phyloP scores from a whole-genome alignment of 306 rosid genomes.

The Argentina anserina region DNA sequence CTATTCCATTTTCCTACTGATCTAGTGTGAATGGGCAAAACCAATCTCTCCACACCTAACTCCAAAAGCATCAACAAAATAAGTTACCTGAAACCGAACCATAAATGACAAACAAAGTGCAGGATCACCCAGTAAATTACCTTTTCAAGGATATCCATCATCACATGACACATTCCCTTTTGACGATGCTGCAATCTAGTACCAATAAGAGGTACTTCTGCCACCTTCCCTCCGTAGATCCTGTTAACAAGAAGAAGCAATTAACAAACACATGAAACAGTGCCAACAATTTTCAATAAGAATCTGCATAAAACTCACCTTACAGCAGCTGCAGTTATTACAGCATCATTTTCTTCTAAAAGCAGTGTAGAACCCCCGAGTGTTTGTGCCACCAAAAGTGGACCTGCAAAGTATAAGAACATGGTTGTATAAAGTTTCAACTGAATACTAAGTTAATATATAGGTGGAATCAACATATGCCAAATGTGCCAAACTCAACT shows the following conservation, averaged over 20 bases:
- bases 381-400: slow-evolving; percentile 62
- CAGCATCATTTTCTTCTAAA: slow-evolving; percentile 66
- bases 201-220: slow-evolving; percentile 82
- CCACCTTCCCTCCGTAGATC: slow-evolving; percentile 71
- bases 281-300: not conserved
- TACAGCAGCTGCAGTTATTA: slow-evolving; percentile 69
- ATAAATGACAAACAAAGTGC: not conserved
- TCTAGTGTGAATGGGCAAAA: not conserved
- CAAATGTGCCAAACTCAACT: not conserved
- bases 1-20: not conserved
- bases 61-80: not conserved
- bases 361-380: slow-evolving; percentile 79
- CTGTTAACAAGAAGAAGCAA: slow-evolving; percentile 33
- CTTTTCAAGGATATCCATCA: not conserved
- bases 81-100: not conserved
- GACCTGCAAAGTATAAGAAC: slow-evolving; percentile 47
- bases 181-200: slow-evolving; percentile 73
- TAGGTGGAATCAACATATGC: not conserved
- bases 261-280: slow-evolving; percentile 11
- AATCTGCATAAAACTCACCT: slow-evolving; percentile 44
- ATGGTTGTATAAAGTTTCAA: slow-evolving; percentile 7
- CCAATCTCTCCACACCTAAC: not conserved
- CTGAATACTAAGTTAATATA: no score
- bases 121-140: not conserved
- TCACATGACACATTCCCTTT: slow-evolving; percentile 70